These are phyloP conservation scores for Dichomitus squalens DNA, from an alignment of 1,284 basidiomycete species.

Conservation along the genomic window DNA sequence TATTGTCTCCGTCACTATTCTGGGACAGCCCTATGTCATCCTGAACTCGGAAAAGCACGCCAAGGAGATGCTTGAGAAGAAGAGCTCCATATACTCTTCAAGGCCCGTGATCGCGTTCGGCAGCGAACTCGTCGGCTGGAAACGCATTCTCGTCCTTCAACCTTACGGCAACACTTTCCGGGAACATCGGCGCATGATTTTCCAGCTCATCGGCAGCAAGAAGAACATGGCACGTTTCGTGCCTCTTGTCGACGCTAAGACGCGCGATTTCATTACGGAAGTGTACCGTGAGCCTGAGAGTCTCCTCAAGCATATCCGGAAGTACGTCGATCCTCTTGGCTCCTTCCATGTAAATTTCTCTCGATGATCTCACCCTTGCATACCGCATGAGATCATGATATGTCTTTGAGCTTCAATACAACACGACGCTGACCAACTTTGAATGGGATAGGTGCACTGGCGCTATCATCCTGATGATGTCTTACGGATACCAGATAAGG, in stretches of 20 bases:
- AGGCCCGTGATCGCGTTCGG: constrained; percentile 48
- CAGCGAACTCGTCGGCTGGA: constrained; percentile 67
- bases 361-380: too few species aligned
- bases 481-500: constrained; percentile 34
- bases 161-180: constrained; percentile 66
- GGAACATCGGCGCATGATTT: constrained; percentile 60
- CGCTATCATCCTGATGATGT: constrained; percentile 32
- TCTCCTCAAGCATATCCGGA: constrained; percentile 55
- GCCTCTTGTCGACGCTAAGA: constrained; percentile 53
- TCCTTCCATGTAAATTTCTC: too few species aligned
- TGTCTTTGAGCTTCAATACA: too few species aligned
- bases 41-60: constrained; percentile 58
- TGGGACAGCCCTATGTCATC: constrained; percentile 63
- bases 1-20: constrained; percentile 40
- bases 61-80: constrained; percentile 65
- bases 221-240: constrained; percentile 51
- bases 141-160: constrained; percentile 58
- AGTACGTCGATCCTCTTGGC: too few species aligned
- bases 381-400: too few species aligned
- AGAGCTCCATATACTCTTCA: constrained; percentile 69
- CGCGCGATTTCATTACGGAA: constrained; percentile 55
- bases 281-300: constrained; percentile 56
- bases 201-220: constrained; percentile 57
- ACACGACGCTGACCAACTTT: too few species aligned
- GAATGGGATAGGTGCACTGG: constrained; percentile 34